A percentile compares a stretch with the other conserved stretches of the same genome.
These are phyloP conservation scores for Boletus sp. DNA, from an alignment of 768 basidiomycete species.

Conservation along the genomic window DNA sequence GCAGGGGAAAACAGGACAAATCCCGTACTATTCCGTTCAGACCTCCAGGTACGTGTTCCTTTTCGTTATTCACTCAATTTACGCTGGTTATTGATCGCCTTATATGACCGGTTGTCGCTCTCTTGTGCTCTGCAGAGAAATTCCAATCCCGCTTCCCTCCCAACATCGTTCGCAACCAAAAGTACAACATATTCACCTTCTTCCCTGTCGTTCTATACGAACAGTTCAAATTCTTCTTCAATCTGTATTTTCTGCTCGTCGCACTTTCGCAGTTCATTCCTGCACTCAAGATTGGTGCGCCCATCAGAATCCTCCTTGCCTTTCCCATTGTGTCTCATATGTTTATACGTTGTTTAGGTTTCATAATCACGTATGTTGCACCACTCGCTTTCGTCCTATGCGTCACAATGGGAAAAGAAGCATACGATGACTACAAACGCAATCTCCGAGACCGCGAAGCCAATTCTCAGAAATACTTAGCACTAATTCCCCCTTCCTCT, in stretches of 20 bases:
- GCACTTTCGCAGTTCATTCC: conserved; percentile 96
- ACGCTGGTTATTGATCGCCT: conserved; percentile 1
- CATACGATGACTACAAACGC: conserved; percentile 97
- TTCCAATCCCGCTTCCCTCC: conserved; percentile 69
- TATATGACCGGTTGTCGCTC: neutral
- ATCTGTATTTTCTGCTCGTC: conserved; percentile 95
- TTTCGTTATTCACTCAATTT: neutral
- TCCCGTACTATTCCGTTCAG: conserved; percentile 77
- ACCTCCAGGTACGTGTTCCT: conserved; percentile 52
- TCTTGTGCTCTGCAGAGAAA: conserved; percentile 50
- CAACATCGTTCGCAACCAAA: conserved; percentile 95
- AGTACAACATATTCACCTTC: conserved; percentile 97
- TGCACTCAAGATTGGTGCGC: conserved; percentile 88
- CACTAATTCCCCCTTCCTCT: conserved; percentile 57
- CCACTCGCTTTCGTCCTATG: conserved; percentile 92
- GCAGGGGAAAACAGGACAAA: conserved; percentile 50
- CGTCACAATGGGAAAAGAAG: conserved; percentile 98
- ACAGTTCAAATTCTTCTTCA: conserved; percentile 99
- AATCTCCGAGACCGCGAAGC: conserved; percentile 90
- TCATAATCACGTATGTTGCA: conserved; percentile 92
- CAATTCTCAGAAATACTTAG: conserved; percentile 88
- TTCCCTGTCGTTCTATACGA: conserved; percentile 96
- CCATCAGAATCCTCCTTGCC: neutral
- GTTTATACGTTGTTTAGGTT: conserved; percentile 50
- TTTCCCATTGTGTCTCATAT: neutral